These are phyloP conservation scores for Neurospora sp. DNA, from an alignment of 495 filamentous ascomycete species.

Conservation along the genomic window DNA sequence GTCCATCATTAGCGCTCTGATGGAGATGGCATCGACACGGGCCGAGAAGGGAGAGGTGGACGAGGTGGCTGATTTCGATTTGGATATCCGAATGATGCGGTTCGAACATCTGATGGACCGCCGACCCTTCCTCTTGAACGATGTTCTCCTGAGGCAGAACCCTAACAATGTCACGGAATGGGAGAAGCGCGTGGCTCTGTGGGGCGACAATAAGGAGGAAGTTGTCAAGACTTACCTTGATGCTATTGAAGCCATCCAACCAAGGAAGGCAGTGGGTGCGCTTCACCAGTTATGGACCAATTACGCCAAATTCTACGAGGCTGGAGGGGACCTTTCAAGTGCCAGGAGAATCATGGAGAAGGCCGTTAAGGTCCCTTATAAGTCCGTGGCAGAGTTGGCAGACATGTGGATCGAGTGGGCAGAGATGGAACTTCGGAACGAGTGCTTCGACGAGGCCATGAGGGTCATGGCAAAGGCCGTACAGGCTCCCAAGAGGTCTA, in stretches of 20 bases:
- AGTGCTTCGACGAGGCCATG: constrained; percentile 92
- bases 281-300: constrained; percentile 96
- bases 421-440: constrained; percentile 89
- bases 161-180: constrained; percentile 95
- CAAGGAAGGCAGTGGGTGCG: constrained; percentile 88
- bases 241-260: constrained; percentile 84
- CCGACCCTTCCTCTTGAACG: constrained; percentile 91
- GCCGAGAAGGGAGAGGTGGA: constrained; percentile 73
- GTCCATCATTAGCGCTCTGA: constrained; percentile 80
- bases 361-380: constrained; percentile 94
- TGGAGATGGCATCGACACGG: constrained; percentile 76
- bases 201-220: constrained; percentile 87
- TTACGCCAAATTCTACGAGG: constrained; percentile 97
- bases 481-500: constrained; percentile 87
- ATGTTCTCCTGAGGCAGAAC: constrained; percentile 90
- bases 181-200: constrained; percentile 90
- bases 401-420: constrained; percentile 99
- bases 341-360: constrained; percentile 94
- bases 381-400: constrained; percentile 86
- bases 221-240: constrained; percentile 92
- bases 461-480: constrained; percentile 95
- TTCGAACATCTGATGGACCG: constrained; percentile 99
- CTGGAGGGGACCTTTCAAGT: constrained; percentile 71
- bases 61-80: constrained; percentile 84
- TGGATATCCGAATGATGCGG: constrained; percentile 95